phyloP scores from a whole-genome alignment of 2,329 filamentous ascomycete genomes.

The Pseudogymnoascus verrucosus region DNA sequence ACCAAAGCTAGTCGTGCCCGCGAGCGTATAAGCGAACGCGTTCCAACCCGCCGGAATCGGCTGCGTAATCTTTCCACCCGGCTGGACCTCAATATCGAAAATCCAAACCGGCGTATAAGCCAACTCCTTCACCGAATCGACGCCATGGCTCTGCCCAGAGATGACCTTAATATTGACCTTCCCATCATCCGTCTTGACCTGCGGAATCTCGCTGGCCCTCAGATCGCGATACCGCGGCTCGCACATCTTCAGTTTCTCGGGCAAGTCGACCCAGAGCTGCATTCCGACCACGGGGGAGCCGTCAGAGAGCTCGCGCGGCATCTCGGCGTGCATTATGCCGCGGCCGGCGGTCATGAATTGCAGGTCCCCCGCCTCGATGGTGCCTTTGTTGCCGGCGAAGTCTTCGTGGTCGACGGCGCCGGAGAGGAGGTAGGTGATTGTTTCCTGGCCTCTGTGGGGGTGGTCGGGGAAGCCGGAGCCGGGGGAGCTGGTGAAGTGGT shows the following conservation, averaged over 20 bases:
- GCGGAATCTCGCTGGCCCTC: slow-evolving; percentile 68
- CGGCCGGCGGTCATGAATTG: slow-evolving; percentile 96
- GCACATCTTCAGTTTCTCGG: slow-evolving; percentile 71
- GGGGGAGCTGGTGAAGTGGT: slow-evolving; percentile 75
- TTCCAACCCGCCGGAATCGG: slow-evolving; percentile 75
- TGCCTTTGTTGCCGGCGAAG: slow-evolving; percentile 78
- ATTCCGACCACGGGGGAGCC: slow-evolving; percentile 75
- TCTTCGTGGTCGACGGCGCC: slow-evolving; percentile 89
- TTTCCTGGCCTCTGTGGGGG: slow-evolving; percentile 52
- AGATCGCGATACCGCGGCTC: slow-evolving; percentile 91
- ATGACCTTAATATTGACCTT: slow-evolving; percentile 84
- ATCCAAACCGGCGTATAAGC: slow-evolving; percentile 98
- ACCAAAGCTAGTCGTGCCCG: slow-evolving; percentile 60
- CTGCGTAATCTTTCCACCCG: slow-evolving; percentile 72
- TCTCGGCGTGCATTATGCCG: slow-evolving; percentile 92
- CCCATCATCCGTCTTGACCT: slow-evolving; percentile 60
- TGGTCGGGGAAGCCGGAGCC: slow-evolving; percentile 90
- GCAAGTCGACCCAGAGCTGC: slow-evolving; percentile 93
- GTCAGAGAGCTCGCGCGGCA: slow-evolving; percentile 74
- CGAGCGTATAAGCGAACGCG: slow-evolving; percentile 79
- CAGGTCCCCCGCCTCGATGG: slow-evolving; percentile 77
- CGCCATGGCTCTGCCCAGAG: slow-evolving; percentile 71
- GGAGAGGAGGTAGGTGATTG: slow-evolving; percentile 62
- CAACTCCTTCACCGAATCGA: slow-evolving; percentile 81
- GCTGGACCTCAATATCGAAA: slow-evolving; percentile 71